A percentile compares a stretch with the other conserved stretches of the same genome.
Conservation (phyloP, 1,284 basidiomycete genomes). For the Inonotus hispidus region DNA sequence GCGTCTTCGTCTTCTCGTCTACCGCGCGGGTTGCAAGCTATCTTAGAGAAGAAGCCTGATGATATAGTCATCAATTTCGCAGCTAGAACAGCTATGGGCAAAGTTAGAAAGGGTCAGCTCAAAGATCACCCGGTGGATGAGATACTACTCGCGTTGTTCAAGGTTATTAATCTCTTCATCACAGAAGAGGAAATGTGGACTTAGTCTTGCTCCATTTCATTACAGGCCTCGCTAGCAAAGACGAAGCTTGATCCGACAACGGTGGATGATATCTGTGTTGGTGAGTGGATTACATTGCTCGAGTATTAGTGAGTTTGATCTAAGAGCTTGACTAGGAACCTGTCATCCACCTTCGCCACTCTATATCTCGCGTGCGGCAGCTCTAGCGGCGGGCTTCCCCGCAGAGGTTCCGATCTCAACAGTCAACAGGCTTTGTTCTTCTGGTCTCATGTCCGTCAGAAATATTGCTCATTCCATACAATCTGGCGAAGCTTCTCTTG, state of each 20-base stretch:
- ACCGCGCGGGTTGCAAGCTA: constrained; percentile 34
- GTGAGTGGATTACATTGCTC: constrained; percentile 33
- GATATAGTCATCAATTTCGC: constrained; percentile 87
- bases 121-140: constrained; percentile 75
- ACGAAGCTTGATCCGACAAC: constrained; percentile 48
- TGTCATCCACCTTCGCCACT: constrained; percentile 82
- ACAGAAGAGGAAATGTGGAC: constrained; percentile 13
- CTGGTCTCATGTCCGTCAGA: constrained; percentile 82
- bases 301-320: not conserved
- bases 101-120: constrained; percentile 73
- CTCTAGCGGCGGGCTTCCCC: constrained; percentile 78
- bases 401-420: constrained; percentile 69
- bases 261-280: constrained; percentile 79
- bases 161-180: constrained; percentile 33
- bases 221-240: constrained; percentile 42
- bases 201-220: constrained; percentile 1
- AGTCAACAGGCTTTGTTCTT: constrained; percentile 82
- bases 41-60: constrained; percentile 63
- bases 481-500: constrained; percentile 62
- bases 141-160: constrained; percentile 63
- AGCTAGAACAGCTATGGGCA: constrained; percentile 73
- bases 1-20: constrained; percentile 47
- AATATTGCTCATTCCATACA: constrained; percentile 76
- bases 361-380: constrained; percentile 74
- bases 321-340: constrained; percentile 47